Percentiles rank a stretch among this genome's conserved stretches.
Conservation (phyloP, 345 rosid species). For the Pistacia integerrima region DNA sequence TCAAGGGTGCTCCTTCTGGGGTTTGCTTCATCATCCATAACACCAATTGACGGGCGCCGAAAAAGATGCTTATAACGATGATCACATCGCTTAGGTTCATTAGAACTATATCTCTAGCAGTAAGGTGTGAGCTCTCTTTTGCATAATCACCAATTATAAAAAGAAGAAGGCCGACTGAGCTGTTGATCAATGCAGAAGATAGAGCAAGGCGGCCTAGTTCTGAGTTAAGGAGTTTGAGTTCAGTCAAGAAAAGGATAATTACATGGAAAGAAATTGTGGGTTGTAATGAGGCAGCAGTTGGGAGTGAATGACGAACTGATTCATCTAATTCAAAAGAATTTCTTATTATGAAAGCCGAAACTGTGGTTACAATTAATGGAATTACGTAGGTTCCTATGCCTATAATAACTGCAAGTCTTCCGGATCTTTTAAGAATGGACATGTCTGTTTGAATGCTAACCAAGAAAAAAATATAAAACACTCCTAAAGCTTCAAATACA, state of each 20-base stretch:
- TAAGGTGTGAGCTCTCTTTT: neutral
- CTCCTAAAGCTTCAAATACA: constrained; percentile 31
- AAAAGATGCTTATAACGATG: neutral
- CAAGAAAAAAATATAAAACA: constrained; percentile 36
- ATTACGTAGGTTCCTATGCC: constrained; percentile 34
- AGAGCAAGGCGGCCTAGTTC: constrained; percentile 54
- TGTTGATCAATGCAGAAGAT: constrained; percentile 44
- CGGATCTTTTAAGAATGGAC: constrained; percentile 34
- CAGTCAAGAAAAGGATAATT: constrained; percentile 33
- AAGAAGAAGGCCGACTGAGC: constrained; percentile 26
- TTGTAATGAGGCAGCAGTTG: constrained; percentile 4
- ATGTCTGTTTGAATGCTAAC: constrained; percentile 40
- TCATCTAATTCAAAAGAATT: neutral
- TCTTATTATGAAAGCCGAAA: constrained; percentile 18
- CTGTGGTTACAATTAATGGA: constrained; percentile 21
- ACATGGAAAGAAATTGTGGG: constrained; percentile 40
- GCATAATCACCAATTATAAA: neutral
- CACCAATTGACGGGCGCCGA: constrained; percentile 38
- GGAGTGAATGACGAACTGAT: neutral
- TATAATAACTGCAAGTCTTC: constrained; percentile 36
- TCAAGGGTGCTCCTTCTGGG: constrained; percentile 42
- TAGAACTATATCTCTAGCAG: neutral
- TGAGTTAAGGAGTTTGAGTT: constrained; percentile 45
- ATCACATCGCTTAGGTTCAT: neutral
- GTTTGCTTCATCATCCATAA: constrained; percentile 41